Evolutionary conservation across 768 basidiomycete genomes (phyloP), one percentile per base, ranked within the genome.

Genomic region (Gymnopilus dilepis): DNA sequence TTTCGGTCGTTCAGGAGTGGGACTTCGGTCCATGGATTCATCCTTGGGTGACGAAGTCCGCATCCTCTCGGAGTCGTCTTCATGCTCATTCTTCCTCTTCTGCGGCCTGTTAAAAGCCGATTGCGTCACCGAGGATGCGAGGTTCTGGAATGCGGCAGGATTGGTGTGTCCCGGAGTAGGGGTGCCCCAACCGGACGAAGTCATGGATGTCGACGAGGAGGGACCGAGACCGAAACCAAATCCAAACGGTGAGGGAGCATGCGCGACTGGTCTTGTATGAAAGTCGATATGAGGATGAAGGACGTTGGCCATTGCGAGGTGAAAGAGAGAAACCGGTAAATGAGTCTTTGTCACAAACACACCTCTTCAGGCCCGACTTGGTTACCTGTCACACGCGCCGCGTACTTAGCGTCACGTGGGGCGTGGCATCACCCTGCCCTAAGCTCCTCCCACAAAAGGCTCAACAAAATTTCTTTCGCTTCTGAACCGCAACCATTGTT

Each of bases 11-110:
- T 95, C 92, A 15, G 92, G 90, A 2, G 92, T 92, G 7, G 92
- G 91, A 65, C 91, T 92, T 62, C 90, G 82, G 72, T 93, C 92
- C 92, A 94, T 94, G 15, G 86, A 82, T 55, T 90, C 84, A 66
- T 92, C 91, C 60, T 83, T 74, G 26, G 71, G 69, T 59, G 70
- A 45, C 65, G 76, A 55, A 65, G 74, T 64, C 62, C 71, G 71
- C 55, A 56, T 60, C 24, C 75, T 73, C 59, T 85, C 83, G 3
- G 76, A 70, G 28, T 90, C 87, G n/a, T 92, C 90, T 19, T 93
- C 91, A 1, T 76, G 72, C 56, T 94, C 92, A 61, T 82, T 79
- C 40, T 88, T 78, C 63, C 92, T 79, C 74, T 93, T 91, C 73
- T 83, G 82, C 15, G 74, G 69, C 51, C 86, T 82, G 24, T 67